Evolutionary conservation across 1,284 basidiomycete genomes (phyloP), one percentile per base, ranked within the genome.

Genomic region (Heterobasidion parviporum): DNA sequence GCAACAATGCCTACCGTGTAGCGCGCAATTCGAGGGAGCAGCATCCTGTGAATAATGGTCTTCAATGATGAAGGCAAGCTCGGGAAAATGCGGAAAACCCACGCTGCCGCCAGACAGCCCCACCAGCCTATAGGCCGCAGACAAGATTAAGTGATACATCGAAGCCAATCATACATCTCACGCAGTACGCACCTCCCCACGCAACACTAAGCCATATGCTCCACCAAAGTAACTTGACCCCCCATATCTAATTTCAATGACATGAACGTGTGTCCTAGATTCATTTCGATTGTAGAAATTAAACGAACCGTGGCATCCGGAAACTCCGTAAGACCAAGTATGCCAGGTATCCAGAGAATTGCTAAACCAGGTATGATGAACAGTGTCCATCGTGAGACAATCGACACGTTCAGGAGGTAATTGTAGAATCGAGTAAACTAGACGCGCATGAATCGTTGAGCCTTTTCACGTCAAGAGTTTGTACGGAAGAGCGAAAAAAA

Each of bases 201-300:
- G 82, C 73, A 44, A 92, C 79, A 44, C 78, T 82, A 45, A 94
- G 73, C 90, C 91, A 95, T 58, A 93, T 84, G 55, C 89, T 92
- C 92, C 92, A 96, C 82, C 84, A 94, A 9, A 91, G 56, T 45
- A 92, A 70, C 54, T 74, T 76, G 10, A 88, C 80, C 8, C 75
- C 74, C 81, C 80, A 85, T 16, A 84, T 69, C 79, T 81, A 56
- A 16, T 43, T 50, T 6, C 38, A 52, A 49, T 12, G 32, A 47
- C 26, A 43, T 50, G 46, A 57, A 7, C 54, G 20, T 26, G 35
- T 14, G 35, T 36, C 16, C 26, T 8, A 48, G 18, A 48, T 20
- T 18, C 46, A 32, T 35, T 33, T 16, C 36, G 7, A 18, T 9
- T 26, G 48, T 49, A 50, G 34, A 52, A 7, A 18, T 14, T n/a